These are phyloP conservation scores for Neurospora cerealis DNA, from an alignment of 495 filamentous ascomycete species.

Conservation along the genomic window DNA sequence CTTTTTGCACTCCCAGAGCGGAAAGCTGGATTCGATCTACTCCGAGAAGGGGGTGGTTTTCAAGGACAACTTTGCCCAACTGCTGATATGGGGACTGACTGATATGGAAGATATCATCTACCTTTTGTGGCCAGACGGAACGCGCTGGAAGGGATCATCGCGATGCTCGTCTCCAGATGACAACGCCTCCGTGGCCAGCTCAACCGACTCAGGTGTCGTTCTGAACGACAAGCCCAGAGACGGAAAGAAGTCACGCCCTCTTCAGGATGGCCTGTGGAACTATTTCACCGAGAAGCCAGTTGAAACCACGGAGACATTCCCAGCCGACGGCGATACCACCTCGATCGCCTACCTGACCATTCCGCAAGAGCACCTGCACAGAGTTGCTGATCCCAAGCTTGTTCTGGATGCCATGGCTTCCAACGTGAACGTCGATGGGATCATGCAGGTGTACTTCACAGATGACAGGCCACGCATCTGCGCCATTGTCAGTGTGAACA, in stretches of 20 bases:
- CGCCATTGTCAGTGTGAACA: conserved; percentile 12
- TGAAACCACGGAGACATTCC: conserved; percentile 4
- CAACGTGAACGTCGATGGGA: conserved; percentile 10
- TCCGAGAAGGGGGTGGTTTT: conserved; percentile 1
- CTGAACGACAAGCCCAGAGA: neutral
- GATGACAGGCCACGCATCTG: conserved; percentile 3
- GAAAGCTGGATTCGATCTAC: conserved; percentile 4
- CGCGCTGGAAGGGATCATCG: conserved; percentile 7
- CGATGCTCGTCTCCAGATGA: neutral
- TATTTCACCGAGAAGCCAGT: conserved; percentile 8
- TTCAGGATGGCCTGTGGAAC: neutral
- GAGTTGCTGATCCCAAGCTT: conserved; percentile 4
- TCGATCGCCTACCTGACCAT: conserved; percentile 16
- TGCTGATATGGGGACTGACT: conserved; percentile 14
- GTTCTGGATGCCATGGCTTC: conserved; percentile 1
- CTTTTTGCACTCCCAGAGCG: neutral
- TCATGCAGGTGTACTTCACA: conserved; percentile 14
- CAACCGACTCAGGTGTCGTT: neutral
- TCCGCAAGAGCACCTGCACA: neutral
- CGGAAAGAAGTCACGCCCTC: neutral
- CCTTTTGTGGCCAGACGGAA: conserved; percentile 11
- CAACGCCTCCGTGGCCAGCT: neutral
- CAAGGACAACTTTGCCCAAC: conserved; percentile 16
- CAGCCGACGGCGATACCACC: conserved; percentile 15
- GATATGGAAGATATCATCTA: conserved; percentile 10